These are phyloP conservation scores for Leccinum incarnatum DNA, from an alignment of 768 basidiomycete genomes.

Conservation along the genomic window DNA sequence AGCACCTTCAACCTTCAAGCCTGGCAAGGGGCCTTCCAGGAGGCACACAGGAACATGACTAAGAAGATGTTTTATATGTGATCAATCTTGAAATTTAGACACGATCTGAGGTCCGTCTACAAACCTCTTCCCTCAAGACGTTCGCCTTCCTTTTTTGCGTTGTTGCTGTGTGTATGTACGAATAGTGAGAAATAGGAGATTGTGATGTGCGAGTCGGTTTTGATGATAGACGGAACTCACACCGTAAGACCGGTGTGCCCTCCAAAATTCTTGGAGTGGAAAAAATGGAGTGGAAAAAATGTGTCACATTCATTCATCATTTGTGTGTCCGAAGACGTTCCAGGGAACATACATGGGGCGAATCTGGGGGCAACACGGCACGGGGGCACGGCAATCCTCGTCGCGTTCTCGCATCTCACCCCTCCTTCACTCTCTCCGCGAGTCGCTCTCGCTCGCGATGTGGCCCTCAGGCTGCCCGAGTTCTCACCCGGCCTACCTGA, in stretches of 20 bases:
- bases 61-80: slow-evolving; percentile 36
- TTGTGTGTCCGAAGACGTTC: background rate
- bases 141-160: slow-evolving; percentile 67
- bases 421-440: background rate
- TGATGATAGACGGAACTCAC: slow-evolving; percentile 42
- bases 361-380: background rate
- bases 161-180: slow-evolving; percentile 38
- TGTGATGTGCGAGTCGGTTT: background rate
- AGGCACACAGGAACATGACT: slow-evolving; percentile 28
- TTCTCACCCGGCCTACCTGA: too few relatives aligned
- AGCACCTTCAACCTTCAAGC: slow-evolving; percentile 24
- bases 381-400: background rate
- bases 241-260: slow-evolving; percentile 58
- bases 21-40: slow-evolving; percentile 35
- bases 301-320: background rate
- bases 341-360: background rate
- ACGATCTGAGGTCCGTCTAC: slow-evolving; percentile 33
- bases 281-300: background rate
- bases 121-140: slow-evolving; percentile 63
- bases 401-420: background rate
- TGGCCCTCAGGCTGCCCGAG: too few relatives aligned
- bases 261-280: background rate
- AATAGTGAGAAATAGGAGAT: background rate
- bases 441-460: too few relatives aligned
- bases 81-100: slow-evolving; percentile 10